Evolutionary conservation across 441 rosid genomes (phyloP), one percentile per base, ranked within the genome.

Genomic region (Brassica balearica): DNA sequence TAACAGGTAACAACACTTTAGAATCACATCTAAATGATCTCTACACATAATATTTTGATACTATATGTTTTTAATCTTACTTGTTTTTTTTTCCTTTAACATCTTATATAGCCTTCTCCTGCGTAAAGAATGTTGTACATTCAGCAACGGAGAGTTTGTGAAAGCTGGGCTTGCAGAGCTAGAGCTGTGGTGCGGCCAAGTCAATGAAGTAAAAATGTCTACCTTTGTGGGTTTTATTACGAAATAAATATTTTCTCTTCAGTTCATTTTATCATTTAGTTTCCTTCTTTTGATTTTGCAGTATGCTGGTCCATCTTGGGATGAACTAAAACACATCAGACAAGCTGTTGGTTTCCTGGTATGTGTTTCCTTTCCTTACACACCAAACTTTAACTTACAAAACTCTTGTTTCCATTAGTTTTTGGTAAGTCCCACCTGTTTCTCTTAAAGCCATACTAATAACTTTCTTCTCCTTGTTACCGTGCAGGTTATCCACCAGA

Each of bases 401-500:
- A 15, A 73, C 15, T 15, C 17, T 15, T 15, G 17, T 15, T 15
- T 15, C 17, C 17, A 15, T 15, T 15, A 15, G 17, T 15, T 41
- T 34, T 48, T 17, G 48, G 55, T 69, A 17, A 17, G 64, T 7
- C 8, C 38, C 38, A 34, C 7, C 38, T 34, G 38, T 34, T 34
- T 34, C 38, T 34, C 2, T 34, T 1, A 34, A 34, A 38, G 14
- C 56, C 56, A 60, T 12, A 51, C 77, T 51, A 36, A 55, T 22
- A 25, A 67, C 17, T 15, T 15, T 15, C 17, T 32, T 67, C 64
- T 76, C 38, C 34, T 64, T 6, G 5, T 58, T 20, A 29, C 53
- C 34, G 14, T 27, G 68, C 92, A 96, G 99, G 98, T 94, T 80
- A 96, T 96, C 82, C 99, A 94, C 87, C 98, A 94, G 85, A 96